Evolutionary conservation across 139 green algal genomes (phyloP), one percentile per base, ranked within the genome.

Genomic region (Chlorella sp.): DNA sequence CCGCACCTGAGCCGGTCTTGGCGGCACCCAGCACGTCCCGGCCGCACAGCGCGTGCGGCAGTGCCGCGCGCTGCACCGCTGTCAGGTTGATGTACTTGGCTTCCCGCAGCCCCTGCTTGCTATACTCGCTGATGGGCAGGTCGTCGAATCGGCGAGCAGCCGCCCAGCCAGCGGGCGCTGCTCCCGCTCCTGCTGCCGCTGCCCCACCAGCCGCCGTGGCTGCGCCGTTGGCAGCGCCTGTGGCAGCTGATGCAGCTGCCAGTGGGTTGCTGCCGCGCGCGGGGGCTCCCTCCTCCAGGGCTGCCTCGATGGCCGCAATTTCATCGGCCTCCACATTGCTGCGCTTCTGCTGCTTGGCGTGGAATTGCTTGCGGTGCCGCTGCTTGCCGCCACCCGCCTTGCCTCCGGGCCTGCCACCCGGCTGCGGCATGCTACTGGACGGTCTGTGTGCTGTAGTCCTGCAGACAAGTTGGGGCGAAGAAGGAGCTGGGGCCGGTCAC

Each of bases 11-110:
- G n/a, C 97, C 97, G 4, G 97, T 99, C 85, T 99, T 99, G 16
- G 97, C 97, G 3, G 97, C 97, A 26, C 97, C 97, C 56, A 99
- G 89, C 13, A 99, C 89, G 75, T 99, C 97, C 0, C 97, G 84
- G 1, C 96, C 97, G 30, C 76, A 87, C 30, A 99, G 91, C 16
- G 96, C 96, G 68, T 99, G 96, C 2, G 97, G 97, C 44, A 99
- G 78, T 7, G 96, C 92, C 21, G 96, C 95, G 0, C 95, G 88
- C 91, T 99, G 97, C 55, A 99, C 97, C 18, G 96, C 97, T 7
- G 97, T 99, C 81, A 97, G 79, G 3, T 44, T 89, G 3, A 88
- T 82, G 68, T 92, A 98, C 34, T 92, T 92, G 79, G 87, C 78
- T 18, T 91, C 88, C 32, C 60, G 71, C 32, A 98, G 85, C 1